Evolutionary conservation across 805 yeast species (phyloP).

Genomic region (Teunomyces barrocoloradensis): DNA sequence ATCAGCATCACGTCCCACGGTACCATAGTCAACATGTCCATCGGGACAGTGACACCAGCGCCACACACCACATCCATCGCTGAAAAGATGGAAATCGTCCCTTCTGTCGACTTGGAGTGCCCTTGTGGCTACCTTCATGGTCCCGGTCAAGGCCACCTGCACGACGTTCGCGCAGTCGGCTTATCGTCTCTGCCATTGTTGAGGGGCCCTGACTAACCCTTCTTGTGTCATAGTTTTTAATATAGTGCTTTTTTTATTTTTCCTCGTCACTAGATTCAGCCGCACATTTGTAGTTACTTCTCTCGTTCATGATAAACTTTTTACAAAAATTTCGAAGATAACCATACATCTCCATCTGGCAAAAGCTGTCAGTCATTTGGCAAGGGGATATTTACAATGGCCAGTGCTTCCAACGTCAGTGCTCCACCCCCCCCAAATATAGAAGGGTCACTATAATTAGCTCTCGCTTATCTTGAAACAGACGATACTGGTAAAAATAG

Average conservation of each 20-base stretch:
- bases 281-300: neutral
- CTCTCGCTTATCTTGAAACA: neutral
- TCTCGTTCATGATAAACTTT: too few relatives aligned
- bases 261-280: neutral
- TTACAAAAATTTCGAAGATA: too few relatives aligned
- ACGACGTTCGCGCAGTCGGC: slow-evolving; percentile 14
- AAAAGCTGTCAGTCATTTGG: too few relatives aligned
- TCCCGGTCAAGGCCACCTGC: slow-evolving; percentile 14
- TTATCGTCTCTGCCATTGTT: slow-evolving; percentile 11
- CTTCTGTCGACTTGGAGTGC: slow-evolving; percentile 7
- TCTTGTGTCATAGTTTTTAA: neutral
- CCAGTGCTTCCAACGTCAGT: neutral
- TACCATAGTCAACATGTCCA: slow-evolving; percentile 1
- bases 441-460: neutral
- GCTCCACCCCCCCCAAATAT: neutral
- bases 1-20: neutral
- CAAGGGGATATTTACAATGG: too few relatives aligned
- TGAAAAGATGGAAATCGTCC: neutral
- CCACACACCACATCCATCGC: neutral
- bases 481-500: neutral
- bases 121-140: slow-evolving; percentile 16
- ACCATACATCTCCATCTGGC: neutral
- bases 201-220: slow-evolving; percentile 13
- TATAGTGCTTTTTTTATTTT: neutral
- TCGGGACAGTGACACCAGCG: slow-evolving; percentile 7